Evolutionary conservation across 2,329 filamentous ascomycete genomes (phyloP), one percentile per base, ranked within the genome.

Genomic region (Aspergillus tamarii): DNA sequence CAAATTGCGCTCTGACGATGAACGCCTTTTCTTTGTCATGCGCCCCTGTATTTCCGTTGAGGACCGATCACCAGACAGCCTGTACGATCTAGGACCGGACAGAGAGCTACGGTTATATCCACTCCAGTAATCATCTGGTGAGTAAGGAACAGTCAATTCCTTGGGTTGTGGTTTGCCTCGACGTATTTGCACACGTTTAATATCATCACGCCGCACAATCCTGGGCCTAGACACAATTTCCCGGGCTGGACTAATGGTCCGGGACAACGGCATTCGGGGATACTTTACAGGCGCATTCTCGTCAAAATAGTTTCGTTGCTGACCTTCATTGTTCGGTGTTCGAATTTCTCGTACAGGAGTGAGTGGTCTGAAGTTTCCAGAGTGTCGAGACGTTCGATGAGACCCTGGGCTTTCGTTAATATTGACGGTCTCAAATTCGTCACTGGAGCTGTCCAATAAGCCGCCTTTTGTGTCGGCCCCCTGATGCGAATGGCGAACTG

Each of bases 181-280:
- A n/a, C 70, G 71, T 23, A 76, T 72, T 32, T 76, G 66, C 1
- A 77, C 71, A 14, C 72, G 67, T 57, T 72, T 76, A 36, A 77
- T 77, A 57, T 76, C 74, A 32, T 77, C 71, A 12, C 68, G 61
- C 11, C 71, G 68, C 19, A 77, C 70, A 19, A 74, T 72, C n/a
- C 74, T 74, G 14, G 74, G 77, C 19, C 72, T 66, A 2, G 76
- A 74, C 12, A 76, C 62, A 4, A 73, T 72, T 54, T 79, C 75
- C 23, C 72, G 68, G 11, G 70, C 67, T 43, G 70, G 69, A 9
- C 67, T 73, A 23, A 73, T 63, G 1, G 67, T 61, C 34, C 63
- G 65, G 23, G 70, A 65, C 4, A 65, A 62, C 57, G 69, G 66
- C 23, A 67, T 66, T 48, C 67, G 64, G 32, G 70, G 66, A 32